Evolutionary conservation across 768 basidiomycete species (phyloP), one percentile per base, ranked within the genome.

Genomic region (Amanita molliuscula): DNA sequence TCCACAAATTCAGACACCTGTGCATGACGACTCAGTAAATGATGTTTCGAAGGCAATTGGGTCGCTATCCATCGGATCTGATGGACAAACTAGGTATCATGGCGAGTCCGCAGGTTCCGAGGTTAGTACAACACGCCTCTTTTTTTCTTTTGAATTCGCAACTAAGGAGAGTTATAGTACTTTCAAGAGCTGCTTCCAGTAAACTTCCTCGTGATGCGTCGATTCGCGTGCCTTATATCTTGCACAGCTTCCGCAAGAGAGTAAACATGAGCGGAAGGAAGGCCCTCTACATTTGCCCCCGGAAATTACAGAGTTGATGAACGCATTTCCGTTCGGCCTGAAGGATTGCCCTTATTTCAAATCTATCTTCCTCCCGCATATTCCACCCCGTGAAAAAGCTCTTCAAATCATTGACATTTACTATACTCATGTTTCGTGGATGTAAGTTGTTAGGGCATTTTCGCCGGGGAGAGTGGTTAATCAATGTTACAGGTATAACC

Each of bases 71-170:
- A 71, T 79, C 31, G 73, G 72, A 34, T 44, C 62, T 5, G 67
- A 76, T 46, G 77, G 76, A n/a, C 70, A 73, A 44, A 62, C 70
- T 1, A 69, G 65, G 50, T 78, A 77, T 58, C 72, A 74, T 54
- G 76, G 77, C 10, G 72, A 69, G 52, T 70, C 72, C 4, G 69
- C 75, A 20, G 65, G 70, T 15, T 72, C 75, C 20, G 76, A 77
- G 68, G 77, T 76, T 54, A 46, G 62, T 55, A 21, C 40, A 23
- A 23, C 13, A 23, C 20, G 20, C 10, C 28, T 6, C 13, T 41
- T 6, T 28, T 8, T 28, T 28, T 3, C 4, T 29, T 31, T 31
- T 4, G 1, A 13, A 18, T 34, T 26, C 21, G 23, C 25, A 25
- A 13, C 49, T 50, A 23, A 44, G 10, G 21, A 13, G 11, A 1